Base-by-base conservation (phyloP, 169 alveolate genomes). In the Besnoitia besnoiti region DNA sequence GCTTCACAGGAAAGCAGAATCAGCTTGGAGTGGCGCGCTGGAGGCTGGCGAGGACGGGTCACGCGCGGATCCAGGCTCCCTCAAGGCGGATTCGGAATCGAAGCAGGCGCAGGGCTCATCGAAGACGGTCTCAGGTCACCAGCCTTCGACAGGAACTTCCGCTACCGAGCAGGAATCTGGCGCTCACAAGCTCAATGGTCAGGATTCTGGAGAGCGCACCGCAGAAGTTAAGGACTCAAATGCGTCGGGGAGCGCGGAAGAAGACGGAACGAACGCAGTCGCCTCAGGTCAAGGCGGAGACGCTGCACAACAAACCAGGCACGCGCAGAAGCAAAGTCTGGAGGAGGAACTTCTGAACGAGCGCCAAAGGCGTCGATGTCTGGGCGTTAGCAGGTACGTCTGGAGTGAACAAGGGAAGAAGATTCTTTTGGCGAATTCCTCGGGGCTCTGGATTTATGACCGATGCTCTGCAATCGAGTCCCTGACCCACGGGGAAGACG, bases 261-360 rank as follows among this genome's bases (percentile, higher is more conserved):
- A 16, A 33, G 21, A 2, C 27, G 73, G 73, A 55, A 55, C 73
- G 27, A 33, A 33, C 73, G 30, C 33, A 21, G 73, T 27, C 21
- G 73, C 27, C 73, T 7, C 80, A 33, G 46, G 10, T 19, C 40
- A 7, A 7, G 19, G 37, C 40, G 76, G 44, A 3, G 80, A 12
- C 33, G 46, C 16, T 0, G 10, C 80, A 12, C 73, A 12, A 21
- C 33, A 33, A 55, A 33, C 10, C 21, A 55, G 27, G 30, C 73
- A 1, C 10, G 46, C 40, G 49, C 46, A 39, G 16, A 39, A 77
- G 19, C 87, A 42, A 59, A 77, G 61, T 44, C 87, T 77, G 14
- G 87, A 77, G 87, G 87, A 77, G 59, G 87, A 77, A 77, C 50
- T 77, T 21, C 8, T 77, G 59, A 42, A 77, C 59, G 87, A 77